These are phyloP conservation scores for Neonectria sp. DNA, from an alignment of 2,329 filamentous ascomycete species.

Conservation along the genomic window DNA sequence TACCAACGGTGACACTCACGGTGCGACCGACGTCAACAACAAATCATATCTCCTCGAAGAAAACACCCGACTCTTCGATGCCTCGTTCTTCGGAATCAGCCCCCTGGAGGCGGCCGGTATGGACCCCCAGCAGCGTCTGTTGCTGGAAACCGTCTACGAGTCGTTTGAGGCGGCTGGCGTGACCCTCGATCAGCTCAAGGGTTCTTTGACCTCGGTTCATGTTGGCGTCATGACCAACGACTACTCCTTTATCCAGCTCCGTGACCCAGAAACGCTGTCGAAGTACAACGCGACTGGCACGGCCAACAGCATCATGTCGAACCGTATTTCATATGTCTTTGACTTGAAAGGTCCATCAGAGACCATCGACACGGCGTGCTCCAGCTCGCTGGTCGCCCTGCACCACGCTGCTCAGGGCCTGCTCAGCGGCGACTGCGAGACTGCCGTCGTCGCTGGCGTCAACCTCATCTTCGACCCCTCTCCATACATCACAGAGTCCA, in stretches of 20 bases:
- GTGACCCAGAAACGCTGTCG: slow-evolving; percentile 29
- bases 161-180: slow-evolving; percentile 57
- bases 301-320: slow-evolving; percentile 50
- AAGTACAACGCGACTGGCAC: slow-evolving; percentile 45
- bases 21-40: slow-evolving; percentile 50
- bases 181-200: slow-evolving; percentile 45
- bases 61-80: slow-evolving; percentile 53
- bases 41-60: slow-evolving; percentile 50
- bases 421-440: slow-evolving; percentile 49
- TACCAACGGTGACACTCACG: slow-evolving; percentile 17
- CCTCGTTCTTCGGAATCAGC: slow-evolving; percentile 57
- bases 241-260: slow-evolving; percentile 26
- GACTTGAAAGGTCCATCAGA: slow-evolving; percentile 54
- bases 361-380: slow-evolving; percentile 55
- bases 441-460: slow-evolving; percentile 54
- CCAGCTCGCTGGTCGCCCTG: slow-evolving; percentile 50
- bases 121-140: slow-evolving; percentile 60
- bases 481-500: slow-evolving; percentile 49
- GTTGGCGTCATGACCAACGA: slow-evolving; percentile 36
- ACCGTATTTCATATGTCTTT: slow-evolving; percentile 55
- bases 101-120: slow-evolving; percentile 55
- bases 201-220: slow-evolving; percentile 32
- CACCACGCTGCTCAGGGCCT: slow-evolving; percentile 46
- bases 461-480: slow-evolving; percentile 51
- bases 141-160: slow-evolving; percentile 59